Evolutionary conservation across 108 stramenopile genomes (phyloP).

Genomic region (Discostella pseudostelligera): DNA sequence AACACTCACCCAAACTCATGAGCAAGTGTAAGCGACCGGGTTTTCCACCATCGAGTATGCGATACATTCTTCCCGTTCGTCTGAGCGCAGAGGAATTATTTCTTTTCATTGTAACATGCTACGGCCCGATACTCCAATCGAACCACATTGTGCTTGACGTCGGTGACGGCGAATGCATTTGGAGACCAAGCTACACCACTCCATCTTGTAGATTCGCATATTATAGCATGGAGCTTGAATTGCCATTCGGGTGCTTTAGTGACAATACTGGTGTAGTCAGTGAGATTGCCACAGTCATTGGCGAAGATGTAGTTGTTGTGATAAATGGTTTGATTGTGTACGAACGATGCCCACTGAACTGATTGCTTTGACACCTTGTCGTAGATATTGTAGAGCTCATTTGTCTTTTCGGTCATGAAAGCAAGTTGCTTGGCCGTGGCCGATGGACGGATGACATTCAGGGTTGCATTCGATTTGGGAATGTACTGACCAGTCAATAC

Average conservation of each 20-base stretch:
- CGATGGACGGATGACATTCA: conserved; percentile 1
- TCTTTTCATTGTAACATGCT: conserved; percentile 16
- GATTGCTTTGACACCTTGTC: conserved; percentile 8
- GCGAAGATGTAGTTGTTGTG: not conserved
- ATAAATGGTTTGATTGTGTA: conserved; percentile 10
- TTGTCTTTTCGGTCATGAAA: conserved; percentile 15
- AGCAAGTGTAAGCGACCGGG: conserved; percentile 9
- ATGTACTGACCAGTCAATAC: conserved; percentile 6
- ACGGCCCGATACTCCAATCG: conserved; percentile 17
- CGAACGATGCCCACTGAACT: conserved; percentile 20
- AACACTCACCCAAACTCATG: conserved; percentile 19
- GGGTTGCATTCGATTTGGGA: not conserved
- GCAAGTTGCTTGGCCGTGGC: conserved; percentile 12
- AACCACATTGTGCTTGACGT: conserved; percentile 8
- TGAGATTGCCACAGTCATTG: conserved; percentile 6
- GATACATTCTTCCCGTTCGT: conserved; percentile 9
- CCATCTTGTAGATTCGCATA: conserved; percentile 20
- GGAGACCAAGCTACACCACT: conserved; percentile 12
- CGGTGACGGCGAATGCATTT: not conserved
- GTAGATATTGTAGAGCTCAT: conserved; percentile 12
- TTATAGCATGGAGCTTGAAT: conserved; percentile 15
- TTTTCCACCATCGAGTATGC: conserved; percentile 21
- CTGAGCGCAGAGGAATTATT: conserved; percentile 2
- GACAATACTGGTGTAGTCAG: not conserved
- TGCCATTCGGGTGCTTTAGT: conserved; percentile 6